Base-by-base conservation (phyloP, 306 rosid genomes). In the Bauhinia variegata region DNA sequence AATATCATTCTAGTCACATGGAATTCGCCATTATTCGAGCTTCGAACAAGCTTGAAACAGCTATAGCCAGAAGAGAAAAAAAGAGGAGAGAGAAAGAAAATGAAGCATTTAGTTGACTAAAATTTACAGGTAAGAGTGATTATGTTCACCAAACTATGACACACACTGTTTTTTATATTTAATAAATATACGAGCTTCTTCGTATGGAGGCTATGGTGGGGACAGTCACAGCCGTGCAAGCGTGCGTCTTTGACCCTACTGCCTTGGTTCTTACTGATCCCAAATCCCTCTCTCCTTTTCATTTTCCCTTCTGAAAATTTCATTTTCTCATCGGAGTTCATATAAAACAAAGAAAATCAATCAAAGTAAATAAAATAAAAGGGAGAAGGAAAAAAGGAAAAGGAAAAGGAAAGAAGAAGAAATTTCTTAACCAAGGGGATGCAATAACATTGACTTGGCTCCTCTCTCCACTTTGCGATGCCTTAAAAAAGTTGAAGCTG, bases 161-260 rank as follows among this genome's bases (percentile, higher is more conserved):
- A 11, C 16, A 43, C 13, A 61, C 18, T 17, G 10, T 36, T 15
- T 34, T 7, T 12, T 14, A n/a, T 11, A 19, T 41, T 68, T 54
- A 68, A 17, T 54, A 8, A 42, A 30, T 11, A 7, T 23, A 31
- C 55, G 42, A 58, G 59, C 13, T 56, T 63, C 49, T 56, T 33
- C 6, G 3, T 5, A 8, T 50, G 49, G 37, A 34, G 70, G 57
- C 12, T 8, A 47, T 47, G 18, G 82, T 77, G 82, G 85, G 82
- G 77, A 59, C 85, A 62, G 58, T 81, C 73, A 73, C 77, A 73
- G 79, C 67, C 50, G 82, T 46, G 68, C 79, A 73, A 73, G 82
- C 86, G 86, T 81, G 86, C 86, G 79, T 81, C 72, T 81, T 82
- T 82, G 83, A 82, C 83, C 72, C 74, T 64, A 69, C 77, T 64